A percentile compares a stretch with the other conserved stretches of the same genome.
phyloP scores from a whole-genome alignment of 495 filamentous ascomycete species.

The Hypoxylon intermedium region DNA sequence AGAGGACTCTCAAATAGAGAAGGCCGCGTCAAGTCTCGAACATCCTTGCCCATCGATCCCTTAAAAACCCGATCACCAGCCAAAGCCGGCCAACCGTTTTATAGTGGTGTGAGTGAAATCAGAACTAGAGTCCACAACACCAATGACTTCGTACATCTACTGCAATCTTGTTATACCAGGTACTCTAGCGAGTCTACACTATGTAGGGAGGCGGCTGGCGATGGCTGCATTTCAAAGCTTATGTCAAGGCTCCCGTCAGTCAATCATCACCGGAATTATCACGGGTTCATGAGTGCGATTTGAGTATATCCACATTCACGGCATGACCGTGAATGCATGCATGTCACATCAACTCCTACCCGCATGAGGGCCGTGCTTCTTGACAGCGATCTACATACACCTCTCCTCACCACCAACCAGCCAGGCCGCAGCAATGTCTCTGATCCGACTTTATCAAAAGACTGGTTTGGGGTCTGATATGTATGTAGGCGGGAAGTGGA shows the following conservation, averaged over 20 bases:
- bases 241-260: slow-evolving; percentile 20
- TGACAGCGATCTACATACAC: slow-evolving; percentile 30
- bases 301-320: slow-evolving; percentile 22
- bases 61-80: slow-evolving; percentile 29
- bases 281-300: slow-evolving; percentile 1
- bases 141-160: slow-evolving; percentile 2
- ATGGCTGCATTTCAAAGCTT: slow-evolving; percentile 18
- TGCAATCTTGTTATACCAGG: background rate
- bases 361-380: slow-evolving; percentile 32
- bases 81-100: background rate
- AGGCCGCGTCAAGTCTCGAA: slow-evolving; percentile 27
- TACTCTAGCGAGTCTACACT: too few relatives aligned
- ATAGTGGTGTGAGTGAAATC: slow-evolving; percentile 2
- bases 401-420: slow-evolving; percentile 18
- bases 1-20: slow-evolving; percentile 21
- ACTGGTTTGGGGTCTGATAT: slow-evolving; percentile 24
- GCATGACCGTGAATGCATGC: slow-evolving; percentile 35
- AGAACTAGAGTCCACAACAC: background rate
- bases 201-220: slow-evolving; percentile 1
- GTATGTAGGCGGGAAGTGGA: slow-evolving; percentile 18
- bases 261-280: too few relatives aligned
- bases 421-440: slow-evolving; percentile 14
- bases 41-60: slow-evolving; percentile 27
- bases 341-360: slow-evolving; percentile 36
- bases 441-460: slow-evolving; percentile 12